Percentiles rank a stretch among this genome's conserved stretches.
Conservation (phyloP, 1,284 basidiomycete species). For the Ganoderma multipileum region DNA sequence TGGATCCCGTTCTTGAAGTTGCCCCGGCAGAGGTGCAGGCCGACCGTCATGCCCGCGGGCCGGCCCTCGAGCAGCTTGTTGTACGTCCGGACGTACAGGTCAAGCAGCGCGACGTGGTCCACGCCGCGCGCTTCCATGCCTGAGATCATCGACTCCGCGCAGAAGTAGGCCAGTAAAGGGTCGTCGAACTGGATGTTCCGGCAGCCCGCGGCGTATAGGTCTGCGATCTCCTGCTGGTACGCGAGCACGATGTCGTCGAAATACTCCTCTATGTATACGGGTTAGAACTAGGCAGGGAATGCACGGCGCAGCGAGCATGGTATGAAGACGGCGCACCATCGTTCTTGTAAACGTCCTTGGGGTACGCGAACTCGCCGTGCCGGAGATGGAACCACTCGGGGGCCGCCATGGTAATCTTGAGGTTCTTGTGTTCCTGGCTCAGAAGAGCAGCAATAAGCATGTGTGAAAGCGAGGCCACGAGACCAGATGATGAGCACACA, state of each 20-base stretch:
- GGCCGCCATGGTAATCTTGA: conserved; percentile 80
- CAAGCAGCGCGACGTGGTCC: conserved; percentile 68
- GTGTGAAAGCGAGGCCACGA: conserved; percentile 5
- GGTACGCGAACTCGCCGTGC: conserved; percentile 69
- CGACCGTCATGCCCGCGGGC: conserved; percentile 69
- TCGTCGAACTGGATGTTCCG: conserved; percentile 81
- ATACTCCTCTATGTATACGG: conserved; percentile 58
- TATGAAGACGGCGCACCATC: conserved; percentile 51
- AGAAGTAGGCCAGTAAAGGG: conserved; percentile 74
- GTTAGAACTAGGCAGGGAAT: conserved; percentile 1
- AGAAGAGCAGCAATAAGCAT: conserved; percentile 13
- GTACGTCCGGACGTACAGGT: conserved; percentile 75
- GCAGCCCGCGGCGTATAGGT: conserved; percentile 77
- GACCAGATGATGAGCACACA: conserved; percentile 31
- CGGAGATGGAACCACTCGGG: conserved; percentile 82
- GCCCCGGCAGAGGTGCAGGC: conserved; percentile 81
- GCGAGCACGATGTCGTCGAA: conserved; percentile 76
- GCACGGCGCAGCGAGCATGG: background rate
- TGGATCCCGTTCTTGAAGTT: conserved; percentile 76
- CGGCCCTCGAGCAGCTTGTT: conserved; percentile 67
- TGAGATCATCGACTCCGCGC: conserved; percentile 63
- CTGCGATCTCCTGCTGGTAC: conserved; percentile 75
- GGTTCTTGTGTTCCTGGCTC: conserved; percentile 61
- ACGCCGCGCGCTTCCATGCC: conserved; percentile 68
- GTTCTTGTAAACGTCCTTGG: conserved; percentile 63